Evolutionary conservation across 345 rosid genomes (phyloP), one percentile per base, ranked within the genome.

Genomic region (Cardamine chenopodiifolia): DNA sequence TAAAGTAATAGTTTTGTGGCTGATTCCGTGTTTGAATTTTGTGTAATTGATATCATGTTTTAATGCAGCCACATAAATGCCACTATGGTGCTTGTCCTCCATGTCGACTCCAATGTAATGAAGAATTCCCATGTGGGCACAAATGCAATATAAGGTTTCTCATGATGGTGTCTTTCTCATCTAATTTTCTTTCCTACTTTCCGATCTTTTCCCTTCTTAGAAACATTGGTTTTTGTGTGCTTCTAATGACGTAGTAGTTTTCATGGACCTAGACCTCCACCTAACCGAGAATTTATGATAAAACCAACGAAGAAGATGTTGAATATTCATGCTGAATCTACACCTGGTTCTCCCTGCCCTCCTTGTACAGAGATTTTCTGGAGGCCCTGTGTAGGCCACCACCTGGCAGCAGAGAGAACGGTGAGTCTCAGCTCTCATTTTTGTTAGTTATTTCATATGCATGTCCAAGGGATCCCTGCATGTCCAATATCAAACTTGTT

Each of bases 11-110:
- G 47, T 32, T 68, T 48, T 58, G 14, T 53, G 17, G 15, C 22
- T 52, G 17, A 19, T 40, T 29, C 17, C 25, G 29, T 22, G 15
- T 37, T 14, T 71, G 62, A 47, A 15, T 29, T 54, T 32, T 44
- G 22, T 28, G 71, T 44, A 29, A 35, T 18, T 55, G 15, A 20
- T 74, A 31, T 57, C 22, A 35, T 80, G 44, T 49, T 63, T 67
- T 76, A 67, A 45, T 82, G 82, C 84, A 91, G 95, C 86, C 87
- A 10, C 98, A 91, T 77, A 88, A 82, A 83, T 94, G 98, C 73
- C 98, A 94, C 77, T 90, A 94, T 78, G 97, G 97, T 73, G 88
- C 92, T 76, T 94, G 97, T 70, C 98, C 97, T 34, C 81, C 80
- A 23, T 94, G 98, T 74, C 83, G 82, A 79, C 80, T 86, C 77